Evolutionary conservation across 2,329 filamentous ascomycete species (phyloP).

Genomic region (Acrocalymma vagum): DNA sequence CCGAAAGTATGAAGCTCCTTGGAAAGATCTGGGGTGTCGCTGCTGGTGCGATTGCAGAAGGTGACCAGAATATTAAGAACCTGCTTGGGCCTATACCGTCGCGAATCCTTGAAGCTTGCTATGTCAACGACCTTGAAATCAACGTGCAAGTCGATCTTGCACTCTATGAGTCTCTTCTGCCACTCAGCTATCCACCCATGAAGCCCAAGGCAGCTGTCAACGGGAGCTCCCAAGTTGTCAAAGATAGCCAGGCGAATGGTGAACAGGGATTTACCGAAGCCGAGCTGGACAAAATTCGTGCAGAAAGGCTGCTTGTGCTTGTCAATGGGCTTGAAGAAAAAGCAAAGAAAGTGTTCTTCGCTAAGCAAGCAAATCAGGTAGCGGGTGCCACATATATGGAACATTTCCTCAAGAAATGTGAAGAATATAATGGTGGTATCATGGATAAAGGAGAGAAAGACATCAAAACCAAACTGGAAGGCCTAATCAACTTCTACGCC

Average conservation of each 20-base stretch:
- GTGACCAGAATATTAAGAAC: conserved; percentile 76
- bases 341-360: conserved; percentile 88
- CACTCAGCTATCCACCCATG: conserved; percentile 82
- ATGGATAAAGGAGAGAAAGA: conserved; percentile 74
- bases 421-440: conserved; percentile 88
- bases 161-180: conserved; percentile 87
- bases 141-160: conserved; percentile 86
- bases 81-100: conserved; percentile 85
- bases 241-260: conserved; percentile 62
- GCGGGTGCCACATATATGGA: conserved; percentile 77
- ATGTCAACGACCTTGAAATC: conserved; percentile 87
- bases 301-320: conserved; percentile 83
- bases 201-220: conserved; percentile 62
- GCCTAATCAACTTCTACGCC: conserved; percentile 76
- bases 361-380: conserved; percentile 80
- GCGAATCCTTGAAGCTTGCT: conserved; percentile 85
- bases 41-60: conserved; percentile 82
- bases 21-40: conserved; percentile 94
- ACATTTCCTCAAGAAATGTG: conserved; percentile 83
- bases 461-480: conserved; percentile 73
- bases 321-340: conserved; percentile 79
- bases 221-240: conserved; percentile 67
- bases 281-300: conserved; percentile 79
- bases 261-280: conserved; percentile 54
- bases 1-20: conserved; percentile 85